Percentiles rank a stretch among this genome's conserved stretches.
These are phyloP conservation scores for Pyricularia pennisetigena DNA, from an alignment of 2,329 filamentous ascomycete genomes.

Conservation along the genomic window DNA sequence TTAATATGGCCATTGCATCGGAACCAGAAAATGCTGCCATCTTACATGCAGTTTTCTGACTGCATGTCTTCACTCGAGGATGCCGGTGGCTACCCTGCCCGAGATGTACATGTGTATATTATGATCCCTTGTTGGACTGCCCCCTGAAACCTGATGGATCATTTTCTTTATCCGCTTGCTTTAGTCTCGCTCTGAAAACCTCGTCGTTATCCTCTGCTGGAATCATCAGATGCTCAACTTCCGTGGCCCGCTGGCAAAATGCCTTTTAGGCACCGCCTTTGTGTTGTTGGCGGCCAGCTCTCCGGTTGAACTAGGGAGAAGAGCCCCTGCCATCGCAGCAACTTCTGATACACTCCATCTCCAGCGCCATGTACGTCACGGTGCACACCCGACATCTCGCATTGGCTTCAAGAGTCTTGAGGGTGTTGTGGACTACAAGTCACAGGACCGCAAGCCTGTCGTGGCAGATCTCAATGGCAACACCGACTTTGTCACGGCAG, in stretches of 20 bases:
- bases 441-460: not conserved
- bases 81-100: not conserved
- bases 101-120: not conserved
- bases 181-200: not conserved
- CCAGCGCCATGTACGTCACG: not conserved
- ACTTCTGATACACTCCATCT: constrained; percentile 7
- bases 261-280: constrained; percentile 7
- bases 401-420: not conserved
- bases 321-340: constrained; percentile 8
- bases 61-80: not conserved
- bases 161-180: not conserved
- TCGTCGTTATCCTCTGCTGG: not conserved
- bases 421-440: not conserved
- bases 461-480: not conserved
- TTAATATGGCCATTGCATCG: not conserved
- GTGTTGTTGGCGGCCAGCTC: constrained; percentile 2
- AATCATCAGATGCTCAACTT: not conserved
- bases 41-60: not conserved
- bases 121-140: not conserved
- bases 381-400: not conserved
- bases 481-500: not conserved
- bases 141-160: not conserved
- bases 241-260: not conserved
- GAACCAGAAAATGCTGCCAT: not conserved
- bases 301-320: constrained; percentile 1